Evolutionary conservation across 345 rosid genomes (phyloP), one percentile per base, ranked within the genome.

Genomic region (Citropsis articulata): DNA sequence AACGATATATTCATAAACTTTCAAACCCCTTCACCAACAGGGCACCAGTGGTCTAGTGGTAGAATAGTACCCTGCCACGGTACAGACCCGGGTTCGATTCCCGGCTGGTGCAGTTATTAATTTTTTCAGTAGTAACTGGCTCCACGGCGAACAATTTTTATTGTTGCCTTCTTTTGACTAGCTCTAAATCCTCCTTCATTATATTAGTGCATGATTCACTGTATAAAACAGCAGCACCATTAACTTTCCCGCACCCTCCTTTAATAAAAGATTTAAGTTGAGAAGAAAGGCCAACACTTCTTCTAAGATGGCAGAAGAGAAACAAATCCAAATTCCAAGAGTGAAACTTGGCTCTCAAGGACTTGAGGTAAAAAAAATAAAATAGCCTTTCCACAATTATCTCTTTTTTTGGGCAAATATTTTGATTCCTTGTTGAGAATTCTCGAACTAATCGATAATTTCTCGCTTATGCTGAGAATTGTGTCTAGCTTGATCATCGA

Each of bases 61-160:
- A 88, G 89, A 86, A 88, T 88, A 88, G 89, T 86, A 88, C 87
- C 86, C 85, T 88, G 86, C 89, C 85, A 84, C 86, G 85, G 89
- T 86, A 83, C 84, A 84, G 87, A 88, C 90, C 89, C 87, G 87
- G 87, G 90, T 84, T 88, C 85, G 86, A 86, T 88, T 86, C 89
- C 87, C 91, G 87, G 89, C 91, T 84, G 89, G 83, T 84, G 89
- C 87, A 66, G 1, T 1, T 12, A 5, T 3, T 3, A 10, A 13
- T 3, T 2, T 12, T 42, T 45, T 45, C 5, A 3, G 4, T 45
- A 3, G 18, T 45, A 45, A 13, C 18, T 13, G 50, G 50, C 1
- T 18, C 50, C 50, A 45, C 50, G 12, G 3, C 18, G 1, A 45
- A 12, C 50, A 45, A 0, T 45, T 13, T 12, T 45, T 45, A 3